Conservation (phyloP, 768 basidiomycete genomes). For the Amanita polypyramis region DNA sequence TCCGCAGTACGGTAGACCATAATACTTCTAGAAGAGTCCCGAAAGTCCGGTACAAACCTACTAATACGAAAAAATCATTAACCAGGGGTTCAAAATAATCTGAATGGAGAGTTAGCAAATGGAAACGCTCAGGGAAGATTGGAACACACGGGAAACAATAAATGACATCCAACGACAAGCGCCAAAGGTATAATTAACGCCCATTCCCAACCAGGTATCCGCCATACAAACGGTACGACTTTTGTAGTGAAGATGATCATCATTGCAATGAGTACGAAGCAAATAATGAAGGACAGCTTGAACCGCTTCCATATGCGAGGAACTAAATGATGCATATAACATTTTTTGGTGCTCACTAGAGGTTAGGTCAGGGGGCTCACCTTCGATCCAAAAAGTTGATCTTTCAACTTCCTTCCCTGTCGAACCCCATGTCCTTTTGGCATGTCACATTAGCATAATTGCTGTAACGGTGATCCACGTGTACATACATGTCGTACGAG, state of each 20-base stretch:
- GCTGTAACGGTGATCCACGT: neutral
- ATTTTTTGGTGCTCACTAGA: neutral
- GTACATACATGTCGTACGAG: conserved; percentile 46
- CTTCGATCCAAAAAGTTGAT: conserved; percentile 84
- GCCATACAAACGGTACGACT: conserved; percentile 55
- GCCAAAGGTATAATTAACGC: conserved; percentile 68
- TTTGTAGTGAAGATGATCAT: conserved; percentile 51
- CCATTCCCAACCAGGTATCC: conserved; percentile 52
- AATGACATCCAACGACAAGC: conserved; percentile 56
- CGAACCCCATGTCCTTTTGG: conserved; percentile 41
- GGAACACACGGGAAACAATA: conserved; percentile 58
- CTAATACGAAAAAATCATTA: conserved; percentile 71
- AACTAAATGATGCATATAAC: conserved; percentile 24
- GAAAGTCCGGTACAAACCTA: neutral
- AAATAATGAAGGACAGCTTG: conserved; percentile 60
- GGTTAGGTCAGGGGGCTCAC: conserved; percentile 12
- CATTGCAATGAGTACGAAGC: conserved; percentile 44
- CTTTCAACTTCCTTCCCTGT: conserved; percentile 75
- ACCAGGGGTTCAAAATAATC: conserved; percentile 79
- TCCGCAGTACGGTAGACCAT: neutral
- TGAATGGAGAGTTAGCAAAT: conserved; percentile 11
- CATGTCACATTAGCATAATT: conserved; percentile 8
- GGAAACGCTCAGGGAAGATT: neutral
- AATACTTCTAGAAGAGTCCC: neutral
- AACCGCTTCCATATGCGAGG: conserved; percentile 77